Base-by-base conservation (phyloP, 106 monocot species). In the Apostasia ramifera region DNA sequence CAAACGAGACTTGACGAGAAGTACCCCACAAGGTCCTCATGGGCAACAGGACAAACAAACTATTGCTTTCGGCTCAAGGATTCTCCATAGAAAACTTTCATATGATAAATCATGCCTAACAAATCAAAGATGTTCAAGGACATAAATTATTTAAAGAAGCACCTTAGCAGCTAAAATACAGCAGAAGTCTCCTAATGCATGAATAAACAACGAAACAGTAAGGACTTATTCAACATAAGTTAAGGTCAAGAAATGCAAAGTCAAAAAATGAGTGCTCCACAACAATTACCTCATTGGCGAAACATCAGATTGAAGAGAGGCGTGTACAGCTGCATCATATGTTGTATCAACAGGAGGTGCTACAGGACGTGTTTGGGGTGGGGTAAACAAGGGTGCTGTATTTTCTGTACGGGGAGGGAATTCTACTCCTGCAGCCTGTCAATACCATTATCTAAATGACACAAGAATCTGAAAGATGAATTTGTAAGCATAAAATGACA, bases 351-450 rank as follows among this genome's bases (percentile, higher is more conserved):
- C 58, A 61, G 83, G 83, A 75, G 66, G 59, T 11, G 53, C 68
- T 58, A 80, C 42, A 54, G 97, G 89, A 14, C 87, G 92, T 43
- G 79, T 81, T 70, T 92, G 97, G 4, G 92, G 92, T 70, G 97
- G 89, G 45, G 92, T 89, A 74, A 98, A 98, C 43, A 98, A 73
- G 13, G 92, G 92, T 4, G 79, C 84, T 44, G 73, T 61, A 47
- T 79, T 82, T 74, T 92, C 97, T 53, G 73, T 68, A 61, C 92
- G 89, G 8, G 97, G 97, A 66, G 97, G 92, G 80, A 92, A 98
- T 68, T 92, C 89, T 70, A 98, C 70, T 73, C 97, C 97, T 71
- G 85, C 79, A 83, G 79, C 71, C 97, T 98, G 74, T 44, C 70
- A 76, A 59, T 8, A 65, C 1, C 26, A 65, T 6, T 6, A 48